Conservation (phyloP, 345 rosid genomes). For the Bruguiera parviflora region DNA sequence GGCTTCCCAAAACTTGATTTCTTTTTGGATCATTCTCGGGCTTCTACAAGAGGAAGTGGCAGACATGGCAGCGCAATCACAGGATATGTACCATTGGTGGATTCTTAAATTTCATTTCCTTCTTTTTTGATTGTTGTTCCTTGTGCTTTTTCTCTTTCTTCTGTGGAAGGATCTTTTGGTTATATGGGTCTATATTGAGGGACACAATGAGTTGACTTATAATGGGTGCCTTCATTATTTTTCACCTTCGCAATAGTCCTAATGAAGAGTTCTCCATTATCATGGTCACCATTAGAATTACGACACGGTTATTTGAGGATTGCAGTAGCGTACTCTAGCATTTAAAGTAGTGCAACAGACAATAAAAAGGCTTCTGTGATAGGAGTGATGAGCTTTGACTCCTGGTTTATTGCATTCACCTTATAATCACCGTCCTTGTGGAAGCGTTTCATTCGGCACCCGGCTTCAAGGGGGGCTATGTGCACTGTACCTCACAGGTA, state of each 20-base stretch:
- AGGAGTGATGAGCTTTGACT: too few species aligned
- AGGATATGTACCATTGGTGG: conserved; percentile 29
- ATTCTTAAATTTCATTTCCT: conserved; percentile 2
- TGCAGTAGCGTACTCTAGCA: too few species aligned
- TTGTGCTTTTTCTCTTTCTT: conserved; percentile 1
- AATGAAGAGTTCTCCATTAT: background rate
- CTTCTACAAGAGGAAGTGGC: conserved; percentile 18
- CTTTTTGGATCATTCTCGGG: conserved; percentile 12
- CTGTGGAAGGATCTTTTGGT: conserved; percentile 30
- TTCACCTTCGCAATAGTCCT: background rate
- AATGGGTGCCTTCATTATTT: conserved; percentile 19
- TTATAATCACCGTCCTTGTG: too few species aligned
- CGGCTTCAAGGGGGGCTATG: too few species aligned
- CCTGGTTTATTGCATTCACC: too few species aligned
- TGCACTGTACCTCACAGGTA: too few species aligned
- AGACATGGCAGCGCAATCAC: conserved; percentile 22
- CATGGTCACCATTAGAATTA: too few species aligned
- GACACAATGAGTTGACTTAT: conserved; percentile 20
- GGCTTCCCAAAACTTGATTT: conserved; percentile 19
- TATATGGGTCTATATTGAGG: conserved; percentile 32
- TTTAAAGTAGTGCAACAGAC: too few species aligned
- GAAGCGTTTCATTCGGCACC: too few species aligned
- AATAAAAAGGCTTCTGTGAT: too few species aligned
- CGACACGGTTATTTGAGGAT: too few species aligned
- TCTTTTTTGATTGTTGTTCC: conserved; percentile 5